Conservation (phyloP, 2,329 filamentous ascomycete genomes). For the Nemania diffusa region DNA sequence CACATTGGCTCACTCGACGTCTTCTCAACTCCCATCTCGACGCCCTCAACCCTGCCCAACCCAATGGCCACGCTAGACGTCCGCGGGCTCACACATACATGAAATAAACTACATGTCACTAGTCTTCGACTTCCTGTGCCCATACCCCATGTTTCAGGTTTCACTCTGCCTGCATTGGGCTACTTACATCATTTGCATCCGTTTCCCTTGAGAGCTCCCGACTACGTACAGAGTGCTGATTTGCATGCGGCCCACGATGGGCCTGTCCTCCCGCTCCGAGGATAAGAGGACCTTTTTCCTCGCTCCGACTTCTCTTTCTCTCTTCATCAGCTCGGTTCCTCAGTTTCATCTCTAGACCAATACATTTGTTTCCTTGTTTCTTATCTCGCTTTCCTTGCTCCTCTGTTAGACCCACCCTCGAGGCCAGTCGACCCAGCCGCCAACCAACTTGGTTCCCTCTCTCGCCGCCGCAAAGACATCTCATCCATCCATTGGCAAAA, state of each 20-base stretch:
- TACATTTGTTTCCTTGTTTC: constrained; percentile 44
- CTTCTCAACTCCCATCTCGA: not conserved
- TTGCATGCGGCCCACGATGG: constrained; percentile 44
- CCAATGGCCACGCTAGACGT: constrained; percentile 12
- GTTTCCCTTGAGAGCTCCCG: not conserved
- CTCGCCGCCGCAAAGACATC: constrained; percentile 41
- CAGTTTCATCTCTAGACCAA: constrained; percentile 48
- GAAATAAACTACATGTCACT: constrained; percentile 36
- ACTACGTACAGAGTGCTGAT: constrained; percentile 46
- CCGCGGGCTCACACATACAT: constrained; percentile 36
- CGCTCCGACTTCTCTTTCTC: constrained; percentile 40
- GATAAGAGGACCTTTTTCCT: constrained; percentile 50
- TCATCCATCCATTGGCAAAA: constrained; percentile 28
- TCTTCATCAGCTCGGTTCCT: constrained; percentile 42
- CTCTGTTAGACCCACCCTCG: constrained; percentile 46
- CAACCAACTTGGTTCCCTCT: constrained; percentile 43
- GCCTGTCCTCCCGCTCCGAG: constrained; percentile 42
- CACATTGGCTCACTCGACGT: not conserved
- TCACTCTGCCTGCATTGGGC: constrained; percentile 38
- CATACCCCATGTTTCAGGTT: constrained; percentile 50
- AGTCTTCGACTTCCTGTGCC: constrained; percentile 36
- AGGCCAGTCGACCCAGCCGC: constrained; percentile 38
- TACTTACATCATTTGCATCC: constrained; percentile 33
- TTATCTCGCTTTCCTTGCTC: constrained; percentile 40
- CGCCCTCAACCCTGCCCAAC: constrained; percentile 18